A percentile compares a stretch with the other conserved stretches of the same genome.
Conservation (phyloP, 2,329 filamentous ascomycete species). For the Colletotrichum nymphaeae region DNA sequence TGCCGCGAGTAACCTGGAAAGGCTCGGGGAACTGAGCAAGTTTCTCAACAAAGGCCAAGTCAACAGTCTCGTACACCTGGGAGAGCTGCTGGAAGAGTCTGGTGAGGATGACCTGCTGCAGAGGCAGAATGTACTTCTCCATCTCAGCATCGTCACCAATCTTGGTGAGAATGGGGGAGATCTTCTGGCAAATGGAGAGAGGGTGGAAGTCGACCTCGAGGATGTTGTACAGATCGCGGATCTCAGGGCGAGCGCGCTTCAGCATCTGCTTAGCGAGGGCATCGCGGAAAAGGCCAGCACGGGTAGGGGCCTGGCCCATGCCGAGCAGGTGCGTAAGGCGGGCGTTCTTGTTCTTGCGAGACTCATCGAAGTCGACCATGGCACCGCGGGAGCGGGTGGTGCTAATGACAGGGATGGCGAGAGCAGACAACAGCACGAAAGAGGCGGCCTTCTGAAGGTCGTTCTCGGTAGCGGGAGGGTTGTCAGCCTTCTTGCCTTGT, state of each 20-base stretch:
- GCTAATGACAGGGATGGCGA: constrained; percentile 99
- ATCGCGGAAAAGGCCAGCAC: constrained; percentile 93
- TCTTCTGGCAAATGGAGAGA: constrained; percentile 98
- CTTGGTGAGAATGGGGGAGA: constrained; percentile 93
- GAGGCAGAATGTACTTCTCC: constrained; percentile 94
- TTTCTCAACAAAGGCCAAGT: constrained; percentile 91
- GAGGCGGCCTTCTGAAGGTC: constrained; percentile 95
- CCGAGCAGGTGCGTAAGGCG: constrained; percentile 95
- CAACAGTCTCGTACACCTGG: constrained; percentile 98
- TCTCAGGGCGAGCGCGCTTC: constrained; percentile 92
- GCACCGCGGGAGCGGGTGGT: constrained; percentile 95
- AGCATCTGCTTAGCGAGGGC: constrained; percentile 94
- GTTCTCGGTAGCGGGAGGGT: constrained; percentile 87
- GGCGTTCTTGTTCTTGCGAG: constrained; percentile 98
- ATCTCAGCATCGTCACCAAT: constrained; percentile 95
- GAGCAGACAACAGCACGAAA: constrained; percentile 92
- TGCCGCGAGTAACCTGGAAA: constrained; percentile 89
- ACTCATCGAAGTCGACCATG: constrained; percentile 96
- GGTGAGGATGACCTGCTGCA: constrained; percentile 98
- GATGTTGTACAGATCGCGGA: constrained; percentile 97
- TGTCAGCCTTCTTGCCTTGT: constrained; percentile 92
- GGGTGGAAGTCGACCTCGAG: constrained; percentile 99
- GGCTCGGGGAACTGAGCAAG: constrained; percentile 96
- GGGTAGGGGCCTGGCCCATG: constrained; percentile 90
- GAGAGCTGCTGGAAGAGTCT: constrained; percentile 98